Percentiles rank a stretch among this genome's conserved stretches.
Evolutionary conservation across 1,284 basidiomycete genomes (phyloP).

Genomic region (Clitocybe nebularis): DNA sequence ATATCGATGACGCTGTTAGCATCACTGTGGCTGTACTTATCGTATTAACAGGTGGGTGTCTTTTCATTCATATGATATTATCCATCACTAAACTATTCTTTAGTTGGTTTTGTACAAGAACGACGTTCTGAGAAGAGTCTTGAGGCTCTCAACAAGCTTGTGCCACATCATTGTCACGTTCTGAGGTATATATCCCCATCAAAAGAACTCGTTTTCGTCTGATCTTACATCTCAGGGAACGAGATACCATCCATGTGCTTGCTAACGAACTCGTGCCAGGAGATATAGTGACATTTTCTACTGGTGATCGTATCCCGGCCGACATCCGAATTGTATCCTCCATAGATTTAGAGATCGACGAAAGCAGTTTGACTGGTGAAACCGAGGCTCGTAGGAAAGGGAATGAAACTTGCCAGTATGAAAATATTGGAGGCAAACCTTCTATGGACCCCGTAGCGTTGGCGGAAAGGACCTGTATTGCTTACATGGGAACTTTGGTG

Average conservation of each 20-base stretch:
- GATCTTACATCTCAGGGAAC: constrained; percentile 46
- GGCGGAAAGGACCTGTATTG: constrained; percentile 86
- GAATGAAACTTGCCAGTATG: constrained; percentile 45
- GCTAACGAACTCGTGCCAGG: constrained; percentile 96
- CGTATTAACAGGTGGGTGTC: constrained; percentile 77
- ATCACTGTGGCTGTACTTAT: constrained; percentile 94
- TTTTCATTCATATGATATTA: constrained; percentile 3
- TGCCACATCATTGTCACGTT: constrained; percentile 94
- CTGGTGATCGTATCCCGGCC: constrained; percentile 92
- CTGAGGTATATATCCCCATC: constrained; percentile 52
- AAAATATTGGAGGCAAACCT: constrained; percentile 16
- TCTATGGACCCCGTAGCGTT: constrained; percentile 60
- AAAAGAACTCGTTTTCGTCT: constrained; percentile 1
- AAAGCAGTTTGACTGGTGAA: constrained; percentile 94
- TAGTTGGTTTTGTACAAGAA: constrained; percentile 96
- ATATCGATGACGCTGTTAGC: constrained; percentile 90
- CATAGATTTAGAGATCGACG: constrained; percentile 89
- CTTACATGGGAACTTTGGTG: constrained; percentile 97
- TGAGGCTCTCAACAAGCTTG: constrained; percentile 93
- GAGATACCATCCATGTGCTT: constrained; percentile 72
- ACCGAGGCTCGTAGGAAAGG: constrained; percentile 79
- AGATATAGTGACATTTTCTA: constrained; percentile 87
- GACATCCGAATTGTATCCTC: constrained; percentile 82
- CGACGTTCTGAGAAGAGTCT: constrained; percentile 92
- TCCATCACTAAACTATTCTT: constrained; percentile 5